Percentiles rank a stretch among this genome's conserved stretches.
These are phyloP conservation scores for Nannochloropsis gaditana DNA, from an alignment of 108 stramenopile species.

Conservation along the genomic window DNA sequence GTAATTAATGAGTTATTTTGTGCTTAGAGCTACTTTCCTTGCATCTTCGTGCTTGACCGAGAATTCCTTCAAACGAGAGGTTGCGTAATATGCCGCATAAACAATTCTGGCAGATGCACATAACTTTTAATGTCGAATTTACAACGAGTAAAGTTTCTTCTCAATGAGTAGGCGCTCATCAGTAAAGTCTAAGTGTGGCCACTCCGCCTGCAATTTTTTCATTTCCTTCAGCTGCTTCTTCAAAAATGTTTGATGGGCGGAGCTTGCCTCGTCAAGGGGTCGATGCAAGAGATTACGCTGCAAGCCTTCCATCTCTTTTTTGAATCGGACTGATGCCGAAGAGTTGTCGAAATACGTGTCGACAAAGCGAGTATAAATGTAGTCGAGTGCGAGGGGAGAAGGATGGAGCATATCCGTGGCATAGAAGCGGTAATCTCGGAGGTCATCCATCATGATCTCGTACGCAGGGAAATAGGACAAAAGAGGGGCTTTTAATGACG, in stretches of 20 bases:
- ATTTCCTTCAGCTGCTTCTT: slow-evolving; percentile 27
- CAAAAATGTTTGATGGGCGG: slow-evolving; percentile 33
- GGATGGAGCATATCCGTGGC: slow-evolving; percentile 47
- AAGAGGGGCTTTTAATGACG: neutral
- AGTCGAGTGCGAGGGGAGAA: slow-evolving; percentile 30
- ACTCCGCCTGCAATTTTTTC: neutral
- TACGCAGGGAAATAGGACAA: slow-evolving; percentile 36
- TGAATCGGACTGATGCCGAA: neutral
- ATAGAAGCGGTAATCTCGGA: slow-evolving; percentile 44
- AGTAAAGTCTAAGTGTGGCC: slow-evolving; percentile 22
- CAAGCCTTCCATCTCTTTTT: slow-evolving; percentile 25
- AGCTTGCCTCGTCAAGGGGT: slow-evolving; percentile 35
- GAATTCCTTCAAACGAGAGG: too few relatives aligned
- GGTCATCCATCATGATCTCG: slow-evolving; percentile 40
- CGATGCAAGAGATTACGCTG: slow-evolving; percentile 27
- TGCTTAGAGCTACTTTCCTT: too few relatives aligned
- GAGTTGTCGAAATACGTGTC: neutral
- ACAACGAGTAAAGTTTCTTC: neutral
- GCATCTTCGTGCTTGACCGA: too few relatives aligned
- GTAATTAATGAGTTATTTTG: too few relatives aligned
- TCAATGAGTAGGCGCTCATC: slow-evolving; percentile 27
- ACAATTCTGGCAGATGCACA: too few relatives aligned
- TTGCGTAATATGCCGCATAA: too few relatives aligned
- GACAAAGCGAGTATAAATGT: slow-evolving; percentile 33
- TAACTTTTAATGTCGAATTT: too few relatives aligned